Percentiles rank a stretch among this genome's conserved stretches.
Conservation (phyloP, 2,329 filamentous ascomycete species). For the Ophidiomyces ophidiicola region DNA sequence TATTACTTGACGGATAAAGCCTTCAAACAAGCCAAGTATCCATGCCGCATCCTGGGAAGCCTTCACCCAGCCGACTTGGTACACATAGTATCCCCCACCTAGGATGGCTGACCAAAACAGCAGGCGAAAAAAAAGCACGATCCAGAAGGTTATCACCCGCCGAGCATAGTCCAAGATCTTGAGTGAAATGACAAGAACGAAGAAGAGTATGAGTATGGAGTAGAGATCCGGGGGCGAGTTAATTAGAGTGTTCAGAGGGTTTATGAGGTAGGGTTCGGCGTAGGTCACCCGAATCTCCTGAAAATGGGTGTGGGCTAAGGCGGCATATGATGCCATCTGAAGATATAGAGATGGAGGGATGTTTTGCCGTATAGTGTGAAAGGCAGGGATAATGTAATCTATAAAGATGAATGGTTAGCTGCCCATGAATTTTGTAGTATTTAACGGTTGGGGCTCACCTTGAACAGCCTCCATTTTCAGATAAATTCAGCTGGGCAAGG, state of each 20-base stretch:
- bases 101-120: conserved; percentile 52
- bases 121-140: conserved; percentile 51
- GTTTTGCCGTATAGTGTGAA: conserved; percentile 14
- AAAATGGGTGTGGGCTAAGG: conserved; percentile 16
- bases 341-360: conserved; percentile 16
- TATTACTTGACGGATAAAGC: conserved; percentile 48
- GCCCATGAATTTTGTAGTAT: no score
- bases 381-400: conserved; percentile 17
- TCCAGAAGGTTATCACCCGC: conserved; percentile 64
- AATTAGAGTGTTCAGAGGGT: conserved; percentile 27
- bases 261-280: conserved; percentile 37
- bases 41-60: conserved; percentile 31
- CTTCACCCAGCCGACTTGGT: conserved; percentile 27
- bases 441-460: no score
- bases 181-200: conserved; percentile 51
- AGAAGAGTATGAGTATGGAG: conserved; percentile 39
- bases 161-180: conserved; percentile 57
- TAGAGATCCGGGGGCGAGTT: conserved; percentile 26
- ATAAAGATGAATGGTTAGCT: conserved; percentile 5
- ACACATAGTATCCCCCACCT: conserved; percentile 45
- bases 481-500: no score
- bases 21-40: conserved; percentile 53
- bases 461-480: conserved; percentile 6
- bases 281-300: conserved; percentile 23
- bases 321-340: conserved; percentile 16